A percentile compares a stretch with the other conserved stretches of the same genome.
Conservation (phyloP, 371 early-diverging fungal species). For the Mortierella sp. region DNA sequence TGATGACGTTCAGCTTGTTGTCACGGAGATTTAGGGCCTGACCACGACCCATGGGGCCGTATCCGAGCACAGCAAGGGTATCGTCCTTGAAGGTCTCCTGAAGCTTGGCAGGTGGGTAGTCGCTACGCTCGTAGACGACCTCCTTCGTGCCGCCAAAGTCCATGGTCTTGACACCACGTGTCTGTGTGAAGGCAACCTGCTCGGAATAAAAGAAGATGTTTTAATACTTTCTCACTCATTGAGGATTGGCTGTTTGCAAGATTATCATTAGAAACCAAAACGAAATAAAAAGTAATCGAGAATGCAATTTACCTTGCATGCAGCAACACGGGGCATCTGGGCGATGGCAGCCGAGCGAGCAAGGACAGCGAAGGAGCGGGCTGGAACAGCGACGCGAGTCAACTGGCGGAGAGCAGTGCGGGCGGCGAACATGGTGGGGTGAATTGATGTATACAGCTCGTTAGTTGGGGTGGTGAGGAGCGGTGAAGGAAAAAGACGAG, state of each 20-base stretch:
- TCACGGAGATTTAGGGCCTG: conserved; percentile 97
- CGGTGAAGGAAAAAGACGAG: no score
- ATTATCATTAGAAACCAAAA: no score
- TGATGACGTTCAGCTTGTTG: conserved; percentile 95
- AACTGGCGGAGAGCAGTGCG: conserved; percentile 54
- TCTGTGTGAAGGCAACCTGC: conserved; percentile 60
- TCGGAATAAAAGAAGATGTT: not conserved
- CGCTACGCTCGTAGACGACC: conserved; percentile 94
- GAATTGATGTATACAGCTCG: no score
- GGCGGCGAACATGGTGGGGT: conserved; percentile 42
- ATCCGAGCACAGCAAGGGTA: conserved; percentile 95
- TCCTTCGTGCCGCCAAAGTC: conserved; percentile 96
- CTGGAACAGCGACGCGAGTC: conserved; percentile 52
- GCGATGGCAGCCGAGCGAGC: conserved; percentile 49
- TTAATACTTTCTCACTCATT: no score
- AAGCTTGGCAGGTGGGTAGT: conserved; percentile 93
- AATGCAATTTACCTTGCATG: conserved; percentile 42
- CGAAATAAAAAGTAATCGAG: no score
- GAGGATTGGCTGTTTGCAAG: no score
- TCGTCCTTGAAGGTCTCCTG: conserved; percentile 93
- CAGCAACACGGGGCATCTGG: conserved; percentile 48
- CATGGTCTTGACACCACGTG: conserved; percentile 91
- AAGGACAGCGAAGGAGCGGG: conserved; percentile 53
- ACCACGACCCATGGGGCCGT: conserved; percentile 97
- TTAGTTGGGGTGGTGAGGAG: no score